These are phyloP conservation scores for Solanum sejunctum DNA, from an alignment of 257 asterid genomes.

Conservation along the genomic window DNA sequence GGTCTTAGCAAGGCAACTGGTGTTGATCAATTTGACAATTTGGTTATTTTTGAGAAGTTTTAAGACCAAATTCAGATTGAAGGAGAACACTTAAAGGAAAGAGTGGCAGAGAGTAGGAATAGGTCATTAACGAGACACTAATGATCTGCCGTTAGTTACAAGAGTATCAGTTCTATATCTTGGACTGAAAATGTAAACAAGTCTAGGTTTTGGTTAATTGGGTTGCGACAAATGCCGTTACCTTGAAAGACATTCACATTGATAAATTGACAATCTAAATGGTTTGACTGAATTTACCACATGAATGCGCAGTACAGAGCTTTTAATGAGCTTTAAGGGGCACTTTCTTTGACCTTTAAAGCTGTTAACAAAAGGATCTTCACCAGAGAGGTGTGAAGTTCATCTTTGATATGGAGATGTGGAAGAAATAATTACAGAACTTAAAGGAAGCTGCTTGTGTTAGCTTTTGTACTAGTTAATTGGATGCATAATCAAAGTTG, in stretches of 20 bases:
- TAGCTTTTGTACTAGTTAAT: neutral
- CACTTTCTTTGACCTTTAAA: neutral
- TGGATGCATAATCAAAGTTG: neutral
- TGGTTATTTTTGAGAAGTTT: neutral
- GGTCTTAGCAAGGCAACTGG: neutral
- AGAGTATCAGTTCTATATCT: neutral
- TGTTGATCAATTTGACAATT: neutral
- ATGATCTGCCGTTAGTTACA: neutral
- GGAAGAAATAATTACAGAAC: neutral
- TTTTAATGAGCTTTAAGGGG: neutral
- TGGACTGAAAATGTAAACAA: neutral
- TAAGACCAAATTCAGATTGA: too few relatives aligned
- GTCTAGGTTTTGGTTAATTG: neutral
- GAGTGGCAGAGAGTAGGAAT: neutral
- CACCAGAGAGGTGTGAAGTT: neutral
- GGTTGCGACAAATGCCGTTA: neutral
- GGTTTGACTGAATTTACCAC: neutral
- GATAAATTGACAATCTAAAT: neutral
- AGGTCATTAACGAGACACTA: neutral
- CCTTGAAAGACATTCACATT: neutral
- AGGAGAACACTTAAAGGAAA: neutral
- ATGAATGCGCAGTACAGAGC: neutral
- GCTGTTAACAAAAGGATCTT: neutral
- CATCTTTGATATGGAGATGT: neutral
- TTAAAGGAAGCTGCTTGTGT: neutral